A percentile compares a stretch with the other conserved stretches of the same genome.
Evolutionary conservation across 2,329 filamentous ascomycete genomes (phyloP).

Genomic region (Neonectria punicea): DNA sequence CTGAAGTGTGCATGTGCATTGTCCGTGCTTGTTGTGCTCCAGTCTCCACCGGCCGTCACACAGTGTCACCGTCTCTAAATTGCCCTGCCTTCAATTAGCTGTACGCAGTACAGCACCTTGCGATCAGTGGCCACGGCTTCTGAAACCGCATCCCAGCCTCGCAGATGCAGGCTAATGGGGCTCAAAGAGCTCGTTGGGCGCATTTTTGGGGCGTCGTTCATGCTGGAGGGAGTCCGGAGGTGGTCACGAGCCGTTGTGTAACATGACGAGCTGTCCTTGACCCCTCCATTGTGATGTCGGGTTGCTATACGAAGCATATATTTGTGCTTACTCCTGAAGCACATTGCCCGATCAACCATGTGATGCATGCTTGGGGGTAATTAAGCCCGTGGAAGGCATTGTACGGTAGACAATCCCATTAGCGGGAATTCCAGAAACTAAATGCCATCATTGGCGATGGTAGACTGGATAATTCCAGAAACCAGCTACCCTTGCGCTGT

Average conservation of each 20-base stretch:
- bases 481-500: constrained; percentile 7
- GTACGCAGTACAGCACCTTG: neutral
- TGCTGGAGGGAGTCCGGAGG: neutral
- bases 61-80: constrained; percentile 10
- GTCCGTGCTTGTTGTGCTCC: constrained; percentile 32
- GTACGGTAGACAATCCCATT: neutral
- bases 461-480: constrained; percentile 6
- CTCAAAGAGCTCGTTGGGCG: neutral
- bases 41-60: neutral
- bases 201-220: constrained; percentile 4
- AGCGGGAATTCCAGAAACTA: neutral
- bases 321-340: neutral
- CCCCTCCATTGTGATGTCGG: neutral
- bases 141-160: constrained; percentile 21
- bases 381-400: neutral
- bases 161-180: constrained; percentile 8
- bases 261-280: neutral
- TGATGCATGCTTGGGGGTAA: neutral
- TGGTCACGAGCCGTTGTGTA: neutral
- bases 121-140: constrained; percentile 6
- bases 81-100: neutral
- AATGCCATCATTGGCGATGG: neutral
- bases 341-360: neutral
- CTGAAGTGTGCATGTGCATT: constrained; percentile 30
- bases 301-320: neutral